A percentile compares a stretch with the other conserved stretches of the same genome.
Conservation (phyloP, 1,284 basidiomycete species). For the Chiua sp. region DNA sequence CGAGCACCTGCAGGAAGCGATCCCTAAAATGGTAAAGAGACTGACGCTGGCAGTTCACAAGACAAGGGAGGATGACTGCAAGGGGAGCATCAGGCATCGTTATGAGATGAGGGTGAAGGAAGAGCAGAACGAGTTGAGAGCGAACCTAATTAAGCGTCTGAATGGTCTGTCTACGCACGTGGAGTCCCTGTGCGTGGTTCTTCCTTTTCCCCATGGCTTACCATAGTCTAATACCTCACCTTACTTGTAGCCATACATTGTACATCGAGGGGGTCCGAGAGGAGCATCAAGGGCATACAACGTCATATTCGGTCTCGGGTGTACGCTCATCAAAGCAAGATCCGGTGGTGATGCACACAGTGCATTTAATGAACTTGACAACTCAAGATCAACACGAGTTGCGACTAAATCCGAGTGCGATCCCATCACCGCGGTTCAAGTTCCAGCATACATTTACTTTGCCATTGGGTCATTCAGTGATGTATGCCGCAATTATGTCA, state of each 20-base stretch:
- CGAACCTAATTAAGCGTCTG: constrained; percentile 31
- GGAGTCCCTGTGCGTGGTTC: constrained; percentile 20
- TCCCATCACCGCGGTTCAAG: constrained; percentile 43
- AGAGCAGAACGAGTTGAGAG: constrained; percentile 19
- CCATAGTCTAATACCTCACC: no score
- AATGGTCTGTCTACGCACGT: constrained; percentile 20
- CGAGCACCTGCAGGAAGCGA: constrained; percentile 1
- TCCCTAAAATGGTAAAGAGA: constrained; percentile 7
- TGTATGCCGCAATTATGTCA: constrained; percentile 35
- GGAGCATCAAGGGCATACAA: not conserved
- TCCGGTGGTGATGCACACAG: constrained; percentile 37
- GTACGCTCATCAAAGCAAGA: constrained; percentile 21
- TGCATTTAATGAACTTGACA: constrained; percentile 46
- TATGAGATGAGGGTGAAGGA: constrained; percentile 13
- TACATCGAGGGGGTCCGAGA: constrained; percentile 11
- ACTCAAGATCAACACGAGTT: constrained; percentile 47
- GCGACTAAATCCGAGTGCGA: constrained; percentile 41
- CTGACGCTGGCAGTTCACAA: constrained; percentile 11
- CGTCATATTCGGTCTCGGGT: constrained; percentile 22
- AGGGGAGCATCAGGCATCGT: constrained; percentile 1
- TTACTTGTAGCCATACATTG: constrained; percentile 28
- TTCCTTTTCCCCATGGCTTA: not conserved
- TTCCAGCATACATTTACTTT: constrained; percentile 40
- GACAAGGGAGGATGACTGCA: constrained; percentile 4
- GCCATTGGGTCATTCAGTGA: constrained; percentile 37